Percentiles rank a stretch among this genome's conserved stretches.
Conservation (phyloP, 768 basidiomycete genomes). For the Leccinum barrowsii region DNA sequence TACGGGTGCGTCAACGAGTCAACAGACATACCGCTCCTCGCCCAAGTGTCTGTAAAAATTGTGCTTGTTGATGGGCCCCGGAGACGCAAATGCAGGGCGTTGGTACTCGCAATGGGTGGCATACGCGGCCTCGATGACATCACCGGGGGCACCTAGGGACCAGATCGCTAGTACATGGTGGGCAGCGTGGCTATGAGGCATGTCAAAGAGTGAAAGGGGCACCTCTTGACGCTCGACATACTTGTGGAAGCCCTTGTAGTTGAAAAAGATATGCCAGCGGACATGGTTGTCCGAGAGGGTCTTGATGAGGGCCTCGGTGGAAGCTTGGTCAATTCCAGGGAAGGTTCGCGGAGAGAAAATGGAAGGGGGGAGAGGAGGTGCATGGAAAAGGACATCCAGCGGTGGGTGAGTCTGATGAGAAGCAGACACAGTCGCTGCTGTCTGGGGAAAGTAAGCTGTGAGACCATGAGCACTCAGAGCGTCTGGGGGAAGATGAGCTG, state of each 20-base stretch:
- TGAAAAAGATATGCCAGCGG: slow-evolving; percentile 55
- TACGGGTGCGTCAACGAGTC: neutral
- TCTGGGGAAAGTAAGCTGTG: slow-evolving; percentile 17
- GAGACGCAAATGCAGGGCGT: slow-evolving; percentile 32
- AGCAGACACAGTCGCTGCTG: slow-evolving; percentile 10
- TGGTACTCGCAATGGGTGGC: slow-evolving; percentile 37
- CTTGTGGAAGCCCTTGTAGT: slow-evolving; percentile 35
- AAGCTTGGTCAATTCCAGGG: slow-evolving; percentile 35
- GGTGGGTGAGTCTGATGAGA: slow-evolving; percentile 8
- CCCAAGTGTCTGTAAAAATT: slow-evolving; percentile 58
- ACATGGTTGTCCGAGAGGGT: slow-evolving; percentile 49
- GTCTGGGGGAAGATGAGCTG: slow-evolving; percentile 17
- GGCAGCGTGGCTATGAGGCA: slow-evolving; percentile 44
- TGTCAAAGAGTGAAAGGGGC: slow-evolving; percentile 18
- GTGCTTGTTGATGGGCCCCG: slow-evolving; percentile 20
- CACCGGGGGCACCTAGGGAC: slow-evolving; percentile 50
- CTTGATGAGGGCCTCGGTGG: slow-evolving; percentile 38
- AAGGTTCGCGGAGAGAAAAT: slow-evolving; percentile 31
- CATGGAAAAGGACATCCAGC: slow-evolving; percentile 18
- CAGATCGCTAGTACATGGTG: slow-evolving; percentile 60
- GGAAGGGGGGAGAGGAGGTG: slow-evolving; percentile 29
- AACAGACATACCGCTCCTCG: slow-evolving; percentile 44
- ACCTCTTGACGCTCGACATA: slow-evolving; percentile 11
- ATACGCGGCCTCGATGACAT: slow-evolving; percentile 42
- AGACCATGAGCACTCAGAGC: slow-evolving; percentile 21